These are phyloP conservation scores for Cyclospora cayetanensis DNA, from an alignment of 169 alveolate species.

Conservation along the genomic window DNA sequence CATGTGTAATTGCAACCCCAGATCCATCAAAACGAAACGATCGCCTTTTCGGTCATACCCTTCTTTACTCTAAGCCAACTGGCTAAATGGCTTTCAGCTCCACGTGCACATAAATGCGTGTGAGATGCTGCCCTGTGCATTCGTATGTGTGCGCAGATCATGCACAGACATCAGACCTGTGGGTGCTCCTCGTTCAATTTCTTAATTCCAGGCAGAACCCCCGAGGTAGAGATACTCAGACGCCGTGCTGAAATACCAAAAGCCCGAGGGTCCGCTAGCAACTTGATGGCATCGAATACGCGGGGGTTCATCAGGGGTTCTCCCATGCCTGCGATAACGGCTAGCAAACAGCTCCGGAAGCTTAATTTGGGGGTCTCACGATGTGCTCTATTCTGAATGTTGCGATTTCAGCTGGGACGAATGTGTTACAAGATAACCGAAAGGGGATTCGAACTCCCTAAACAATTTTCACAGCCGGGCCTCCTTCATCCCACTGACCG, in stretches of 20 bases:
- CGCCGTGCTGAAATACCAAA: constrained; percentile 85
- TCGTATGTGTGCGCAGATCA: not conserved
- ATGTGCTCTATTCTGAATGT: no score
- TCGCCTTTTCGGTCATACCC: no score
- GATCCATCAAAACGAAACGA: no score
- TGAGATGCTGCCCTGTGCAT: no score
- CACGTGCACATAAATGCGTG: no score
- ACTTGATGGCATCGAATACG: constrained; percentile 84
- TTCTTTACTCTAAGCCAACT: not conserved
- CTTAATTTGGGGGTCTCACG: no score
- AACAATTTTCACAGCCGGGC: no score
- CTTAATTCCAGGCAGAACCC: constrained; percentile 88
- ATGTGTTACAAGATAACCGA: no score
- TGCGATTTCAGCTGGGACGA: no score
- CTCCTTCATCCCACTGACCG: not conserved
- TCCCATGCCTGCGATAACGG: constrained; percentile 90
- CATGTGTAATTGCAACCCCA: no score
- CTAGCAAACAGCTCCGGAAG: no score
- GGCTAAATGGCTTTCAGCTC: not conserved
- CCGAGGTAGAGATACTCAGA: constrained; percentile 85
- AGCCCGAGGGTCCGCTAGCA: constrained; percentile 78
- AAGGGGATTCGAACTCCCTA: no score
- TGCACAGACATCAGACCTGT: constrained; percentile 68
- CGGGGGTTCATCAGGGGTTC: constrained; percentile 91
- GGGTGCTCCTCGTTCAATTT: constrained; percentile 83